A percentile compares a stretch with the other conserved stretches of the same genome.
phyloP scores from a whole-genome alignment of 1,139 yeast genomes.

The Hyphopichia buzzinii region DNA sequence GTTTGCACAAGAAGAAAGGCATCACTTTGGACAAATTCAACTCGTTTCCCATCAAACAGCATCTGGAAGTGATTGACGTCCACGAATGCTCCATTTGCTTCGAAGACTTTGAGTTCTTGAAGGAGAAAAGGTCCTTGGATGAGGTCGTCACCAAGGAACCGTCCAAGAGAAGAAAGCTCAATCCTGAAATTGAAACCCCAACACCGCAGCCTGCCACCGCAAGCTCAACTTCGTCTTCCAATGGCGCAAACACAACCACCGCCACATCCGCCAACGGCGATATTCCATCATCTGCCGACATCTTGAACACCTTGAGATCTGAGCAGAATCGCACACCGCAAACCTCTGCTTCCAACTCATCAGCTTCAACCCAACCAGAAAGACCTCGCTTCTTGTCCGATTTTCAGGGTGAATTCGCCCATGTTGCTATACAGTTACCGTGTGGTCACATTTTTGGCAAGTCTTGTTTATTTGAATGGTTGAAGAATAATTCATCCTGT shows the following conservation, averaged over 20 bases:
- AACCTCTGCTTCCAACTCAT: conserved; percentile 6
- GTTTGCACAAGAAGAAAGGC: conserved; percentile 44
- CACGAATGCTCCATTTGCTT: conserved; percentile 68
- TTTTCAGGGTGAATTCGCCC: conserved; percentile 37
- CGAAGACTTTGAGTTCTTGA: conserved; percentile 44
- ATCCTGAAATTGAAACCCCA: conserved; percentile 5
- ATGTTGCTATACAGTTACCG: conserved; percentile 69
- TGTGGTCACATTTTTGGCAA: conserved; percentile 80
- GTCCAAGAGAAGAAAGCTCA: conserved; percentile 12
- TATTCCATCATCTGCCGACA: not conserved
- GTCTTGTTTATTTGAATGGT: conserved; percentile 75
- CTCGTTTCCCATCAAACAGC: conserved; percentile 37
- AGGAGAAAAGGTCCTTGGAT: conserved; percentile 6
- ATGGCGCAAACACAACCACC: not conserved
- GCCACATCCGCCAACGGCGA: not conserved
- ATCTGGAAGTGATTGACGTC: conserved; percentile 25
- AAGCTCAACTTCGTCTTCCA: not conserved
- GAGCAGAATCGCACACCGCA: not conserved
- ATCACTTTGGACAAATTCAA: conserved; percentile 52
- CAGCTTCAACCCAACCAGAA: conserved; percentile 2
- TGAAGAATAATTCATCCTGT: conserved; percentile 64
- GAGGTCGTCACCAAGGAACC: not conserved
- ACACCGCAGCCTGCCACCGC: not conserved
- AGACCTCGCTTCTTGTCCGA: conserved; percentile 22
- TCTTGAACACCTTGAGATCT: not conserved